Evolutionary conservation across 352 stramenopile species (phyloP), one percentile per base, ranked within the genome.

Genomic region (Pythium aquatile): DNA sequence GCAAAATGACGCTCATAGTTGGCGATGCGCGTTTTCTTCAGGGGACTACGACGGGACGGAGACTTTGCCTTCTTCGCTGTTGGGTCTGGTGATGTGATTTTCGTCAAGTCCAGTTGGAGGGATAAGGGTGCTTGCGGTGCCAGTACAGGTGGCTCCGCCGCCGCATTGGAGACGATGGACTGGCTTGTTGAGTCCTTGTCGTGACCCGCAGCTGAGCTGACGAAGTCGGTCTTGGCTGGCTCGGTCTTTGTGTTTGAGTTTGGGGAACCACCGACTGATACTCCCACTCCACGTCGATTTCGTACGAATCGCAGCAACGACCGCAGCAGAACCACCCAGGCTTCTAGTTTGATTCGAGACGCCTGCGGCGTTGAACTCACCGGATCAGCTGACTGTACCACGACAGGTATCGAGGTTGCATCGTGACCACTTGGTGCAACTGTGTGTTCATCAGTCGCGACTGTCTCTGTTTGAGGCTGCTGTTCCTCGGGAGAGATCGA

Each of bases 1-100:
- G 56, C 68, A 57, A 85, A 81, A 37, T 83, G 76, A 8, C 47
- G 47, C 6, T 33, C 33, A 44, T 85, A 83, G 61, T 72, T 63
- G 37, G 64, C 51, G 2, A 80, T 40, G 9, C 76, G 76, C 10
- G 29, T 55, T 54, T 76, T 83, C 56, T 72, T 77, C 24, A 61
- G 42, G 7, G 63, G 63, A 37, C 58, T 63, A 37, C 58, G 63
- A 1, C 55, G 46, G 4, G 47, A 20, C 28, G 58, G 42, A 1
- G 33, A 30, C 13, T 3, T 28, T 28, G 57, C 28, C 10, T 55
- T 54, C 52, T 5, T 35, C 17, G 7, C 29, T 6, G 5, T 10
- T 16, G 30, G 17, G 24, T 35, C 13, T 30, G 14, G 29, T 47
- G 29, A 30, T 13, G 52, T 48, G 16, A 58, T 35, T 17, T 5